These are phyloP conservation scores for Hirsutella minnesotensis DNA, from an alignment of 2,329 filamentous ascomycete species.

Conservation along the genomic window DNA sequence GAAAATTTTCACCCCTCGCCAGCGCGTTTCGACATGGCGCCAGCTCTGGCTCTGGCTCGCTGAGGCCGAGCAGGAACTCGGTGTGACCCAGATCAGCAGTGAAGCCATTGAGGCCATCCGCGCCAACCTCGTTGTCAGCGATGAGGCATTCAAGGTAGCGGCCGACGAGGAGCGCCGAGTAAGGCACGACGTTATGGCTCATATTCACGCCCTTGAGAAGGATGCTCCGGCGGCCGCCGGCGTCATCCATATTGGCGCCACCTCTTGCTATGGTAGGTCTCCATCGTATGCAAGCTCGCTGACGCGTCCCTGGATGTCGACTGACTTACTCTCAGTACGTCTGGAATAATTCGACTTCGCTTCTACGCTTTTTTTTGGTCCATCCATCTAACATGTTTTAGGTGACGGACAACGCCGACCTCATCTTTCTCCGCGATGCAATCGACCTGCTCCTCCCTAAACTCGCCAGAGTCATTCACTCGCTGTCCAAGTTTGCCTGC, in stretches of 20 bases:
- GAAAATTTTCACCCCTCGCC: conserved; percentile 66
- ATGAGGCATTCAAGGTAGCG: conserved; percentile 66
- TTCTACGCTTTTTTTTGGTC: too few relatives aligned
- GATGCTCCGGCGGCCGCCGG: conserved; percentile 67
- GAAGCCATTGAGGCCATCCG: conserved; percentile 70
- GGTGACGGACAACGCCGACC: conserved; percentile 64
- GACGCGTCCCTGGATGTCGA: background rate
- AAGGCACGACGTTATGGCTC: conserved; percentile 54
- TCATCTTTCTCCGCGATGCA: conserved; percentile 53
- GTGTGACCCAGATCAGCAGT: conserved; percentile 55
- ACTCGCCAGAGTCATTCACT: conserved; percentile 66
- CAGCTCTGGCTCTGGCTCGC: conserved; percentile 79
- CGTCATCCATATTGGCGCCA: conserved; percentile 52
- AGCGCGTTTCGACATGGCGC: conserved; percentile 67
- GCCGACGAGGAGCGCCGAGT: conserved; percentile 64
- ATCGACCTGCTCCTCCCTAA: conserved; percentile 68
- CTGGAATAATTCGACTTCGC: too few relatives aligned
- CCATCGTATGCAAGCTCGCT: background rate
- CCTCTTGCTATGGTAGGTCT: conserved; percentile 31
- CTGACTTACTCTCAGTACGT: too few relatives aligned
- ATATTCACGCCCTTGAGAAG: conserved; percentile 64
- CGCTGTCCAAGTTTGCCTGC: conserved; percentile 60
- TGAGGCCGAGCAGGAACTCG: conserved; percentile 70
- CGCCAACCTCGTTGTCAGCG: conserved; percentile 60
- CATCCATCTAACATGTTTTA: conserved; percentile 11